Evolutionary conservation across 768 basidiomycete genomes (phyloP).

Genomic region (Lentinus brumalis): DNA sequence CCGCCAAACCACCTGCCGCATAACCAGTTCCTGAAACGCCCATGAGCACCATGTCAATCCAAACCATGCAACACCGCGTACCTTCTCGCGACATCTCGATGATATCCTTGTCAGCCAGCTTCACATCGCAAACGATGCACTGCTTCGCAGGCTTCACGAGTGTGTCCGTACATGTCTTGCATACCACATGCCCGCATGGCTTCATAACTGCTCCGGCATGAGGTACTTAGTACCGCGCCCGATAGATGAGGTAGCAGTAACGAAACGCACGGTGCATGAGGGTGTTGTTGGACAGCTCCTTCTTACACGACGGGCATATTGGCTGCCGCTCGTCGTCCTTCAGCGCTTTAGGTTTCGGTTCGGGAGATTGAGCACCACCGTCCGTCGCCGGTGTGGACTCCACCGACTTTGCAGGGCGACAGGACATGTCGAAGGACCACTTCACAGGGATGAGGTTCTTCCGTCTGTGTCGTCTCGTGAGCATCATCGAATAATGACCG

Average conservation of each 20-base stretch:
- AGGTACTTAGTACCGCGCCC: neutral
- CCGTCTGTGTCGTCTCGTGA: conserved; percentile 48
- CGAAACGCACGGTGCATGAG: conserved; percentile 64
- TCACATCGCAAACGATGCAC: conserved; percentile 84
- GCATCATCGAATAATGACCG: neutral
- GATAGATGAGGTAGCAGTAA: neutral
- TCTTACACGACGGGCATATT: conserved; percentile 90
- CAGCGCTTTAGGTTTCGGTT: conserved; percentile 35
- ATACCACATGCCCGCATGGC: conserved; percentile 89
- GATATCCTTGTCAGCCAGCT: conserved; percentile 67
- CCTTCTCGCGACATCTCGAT: conserved; percentile 91
- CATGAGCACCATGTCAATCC: neutral
- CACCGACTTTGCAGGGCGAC: conserved; percentile 26
- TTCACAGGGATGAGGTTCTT: conserved; percentile 83
- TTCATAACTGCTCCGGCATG: conserved; percentile 59
- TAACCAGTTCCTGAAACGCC: conserved; percentile 77
- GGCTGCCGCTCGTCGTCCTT: conserved; percentile 59
- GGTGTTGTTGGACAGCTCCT: conserved; percentile 75
- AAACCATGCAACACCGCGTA: conserved; percentile 31
- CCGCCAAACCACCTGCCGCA: conserved; percentile 93
- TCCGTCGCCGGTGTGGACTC: conserved; percentile 42
- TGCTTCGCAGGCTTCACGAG: conserved; percentile 77
- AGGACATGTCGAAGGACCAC: conserved; percentile 59
- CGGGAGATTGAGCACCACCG: conserved; percentile 27
- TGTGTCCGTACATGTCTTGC: conserved; percentile 88